phyloP scores from a whole-genome alignment of 2,329 filamentous ascomycete species.

The Juglanconis sp. region DNA sequence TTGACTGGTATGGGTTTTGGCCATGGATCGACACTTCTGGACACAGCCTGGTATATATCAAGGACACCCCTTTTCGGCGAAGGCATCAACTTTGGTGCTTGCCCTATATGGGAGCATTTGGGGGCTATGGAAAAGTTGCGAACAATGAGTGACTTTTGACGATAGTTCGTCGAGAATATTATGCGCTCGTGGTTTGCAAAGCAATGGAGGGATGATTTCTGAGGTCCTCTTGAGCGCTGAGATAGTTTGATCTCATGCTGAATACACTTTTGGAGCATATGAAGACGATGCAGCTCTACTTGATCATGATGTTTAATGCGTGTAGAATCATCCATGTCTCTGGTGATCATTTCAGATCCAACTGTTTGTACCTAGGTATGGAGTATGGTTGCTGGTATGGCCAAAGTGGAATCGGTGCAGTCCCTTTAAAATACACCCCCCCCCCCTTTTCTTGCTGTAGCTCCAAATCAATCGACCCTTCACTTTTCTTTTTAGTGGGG shows the following conservation, averaged over 20 bases:
- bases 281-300: too few species aligned
- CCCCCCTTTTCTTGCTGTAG: too few species aligned
- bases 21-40: conserved; percentile 6
- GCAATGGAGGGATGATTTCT: neutral
- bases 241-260: neutral
- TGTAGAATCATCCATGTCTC: too few species aligned
- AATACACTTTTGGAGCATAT: neutral
- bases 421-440: too few species aligned
- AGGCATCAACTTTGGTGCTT: neutral
- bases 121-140: neutral
- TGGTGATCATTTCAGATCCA: too few species aligned
- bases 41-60: conserved; percentile 9
- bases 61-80: neutral
- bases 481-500: too few species aligned
- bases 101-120: neutral
- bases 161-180: neutral
- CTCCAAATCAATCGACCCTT: too few species aligned
- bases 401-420: too few species aligned
- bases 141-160: neutral
- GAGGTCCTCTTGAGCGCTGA: neutral
- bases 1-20: conserved; percentile 2
- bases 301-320: too few species aligned
- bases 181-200: neutral
- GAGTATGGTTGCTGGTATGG: too few species aligned
- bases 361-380: too few species aligned